Evolutionary conservation across 2,329 filamentous ascomycete genomes (phyloP).

Genomic region (Chaetomium globosum): DNA sequence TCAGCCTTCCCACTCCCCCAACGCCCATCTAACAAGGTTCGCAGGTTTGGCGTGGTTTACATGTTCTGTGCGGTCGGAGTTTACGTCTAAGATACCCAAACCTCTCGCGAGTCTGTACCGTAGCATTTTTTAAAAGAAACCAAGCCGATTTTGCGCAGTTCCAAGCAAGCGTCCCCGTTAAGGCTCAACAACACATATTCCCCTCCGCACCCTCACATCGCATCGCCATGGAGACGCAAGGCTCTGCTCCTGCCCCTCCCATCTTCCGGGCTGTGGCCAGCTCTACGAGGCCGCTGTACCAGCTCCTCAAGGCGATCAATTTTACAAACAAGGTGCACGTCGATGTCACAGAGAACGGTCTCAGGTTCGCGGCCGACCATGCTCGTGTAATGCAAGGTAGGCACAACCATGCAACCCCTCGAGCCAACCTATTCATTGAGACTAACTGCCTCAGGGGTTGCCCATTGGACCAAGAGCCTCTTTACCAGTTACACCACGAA

Average conservation of each 20-base stretch:
- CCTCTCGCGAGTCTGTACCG: slow-evolving; percentile 42
- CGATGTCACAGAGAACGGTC: slow-evolving; percentile 80
- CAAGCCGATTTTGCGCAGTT: slow-evolving; percentile 34
- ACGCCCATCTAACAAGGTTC: slow-evolving; percentile 21
- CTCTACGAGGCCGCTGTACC: slow-evolving; percentile 74
- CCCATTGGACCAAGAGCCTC: slow-evolving; percentile 83
- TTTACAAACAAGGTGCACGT: slow-evolving; percentile 62
- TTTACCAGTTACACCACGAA: slow-evolving; percentile 84
- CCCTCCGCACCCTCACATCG: slow-evolving; percentile 16
- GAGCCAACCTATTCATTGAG: slow-evolving; percentile 13
- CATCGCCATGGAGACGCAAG: slow-evolving; percentile 31
- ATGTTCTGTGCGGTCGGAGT: slow-evolving; percentile 99
- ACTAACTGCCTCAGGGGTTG: slow-evolving; percentile 59
- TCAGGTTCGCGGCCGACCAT: slow-evolving; percentile 87
- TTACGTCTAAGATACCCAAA: slow-evolving; percentile 75
- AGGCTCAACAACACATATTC: slow-evolving; percentile 17
- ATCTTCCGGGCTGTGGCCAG: slow-evolving; percentile 76
- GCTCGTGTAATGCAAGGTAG: slow-evolving; percentile 87
- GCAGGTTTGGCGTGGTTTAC: slow-evolving; percentile 88
- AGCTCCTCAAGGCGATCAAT: slow-evolving; percentile 60
- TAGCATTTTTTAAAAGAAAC: slow-evolving; percentile 35
- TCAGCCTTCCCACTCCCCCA: slow-evolving; percentile 9
- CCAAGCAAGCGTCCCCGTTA: slow-evolving; percentile 16
- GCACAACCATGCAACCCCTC: slow-evolving; percentile 29
- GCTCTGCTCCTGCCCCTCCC: slow-evolving; percentile 43